Percentiles rank a stretch among this genome's conserved stretches.
Conservation (phyloP, 306 rosid genomes). For the Oemleria cerasiformis region DNA sequence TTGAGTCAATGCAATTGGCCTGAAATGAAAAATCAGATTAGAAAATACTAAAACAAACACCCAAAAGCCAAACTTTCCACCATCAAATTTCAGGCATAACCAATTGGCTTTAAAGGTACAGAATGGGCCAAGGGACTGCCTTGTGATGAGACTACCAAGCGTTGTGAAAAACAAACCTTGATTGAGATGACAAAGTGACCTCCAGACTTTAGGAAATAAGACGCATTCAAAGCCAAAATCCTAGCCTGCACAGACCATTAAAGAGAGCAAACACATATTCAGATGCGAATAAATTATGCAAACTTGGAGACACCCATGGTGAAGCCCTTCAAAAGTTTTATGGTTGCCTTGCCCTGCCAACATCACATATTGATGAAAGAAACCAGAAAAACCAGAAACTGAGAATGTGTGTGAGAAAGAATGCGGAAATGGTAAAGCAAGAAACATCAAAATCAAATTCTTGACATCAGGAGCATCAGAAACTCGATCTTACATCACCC, state of each 20-base stretch:
- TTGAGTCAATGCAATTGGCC: conserved; percentile 95
- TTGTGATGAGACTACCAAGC: not conserved
- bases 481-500: conserved; percentile 69
- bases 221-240: conserved; percentile 84
- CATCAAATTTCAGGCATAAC: too few species aligned
- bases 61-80: not conserved
- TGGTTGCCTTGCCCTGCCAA: not conserved
- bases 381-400: not conserved
- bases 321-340: not conserved
- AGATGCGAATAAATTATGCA: not conserved
- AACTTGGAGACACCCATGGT: not conserved
- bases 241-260: conserved; percentile 65
- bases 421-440: not conserved
- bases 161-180: conserved; percentile 47
- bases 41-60: not conserved
- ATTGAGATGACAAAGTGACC: conserved; percentile 94
- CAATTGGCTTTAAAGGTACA: not conserved
- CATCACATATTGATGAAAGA: not conserved
- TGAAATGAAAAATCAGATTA: conserved; percentile 11
- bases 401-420: not conserved
- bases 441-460: not conserved
- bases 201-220: conserved; percentile 79
- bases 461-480: conserved; percentile 40
- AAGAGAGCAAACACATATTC: not conserved
- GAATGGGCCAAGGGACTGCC: not conserved